Conservation (phyloP, 345 rosid genomes). For the Aegle marmelos region DNA sequence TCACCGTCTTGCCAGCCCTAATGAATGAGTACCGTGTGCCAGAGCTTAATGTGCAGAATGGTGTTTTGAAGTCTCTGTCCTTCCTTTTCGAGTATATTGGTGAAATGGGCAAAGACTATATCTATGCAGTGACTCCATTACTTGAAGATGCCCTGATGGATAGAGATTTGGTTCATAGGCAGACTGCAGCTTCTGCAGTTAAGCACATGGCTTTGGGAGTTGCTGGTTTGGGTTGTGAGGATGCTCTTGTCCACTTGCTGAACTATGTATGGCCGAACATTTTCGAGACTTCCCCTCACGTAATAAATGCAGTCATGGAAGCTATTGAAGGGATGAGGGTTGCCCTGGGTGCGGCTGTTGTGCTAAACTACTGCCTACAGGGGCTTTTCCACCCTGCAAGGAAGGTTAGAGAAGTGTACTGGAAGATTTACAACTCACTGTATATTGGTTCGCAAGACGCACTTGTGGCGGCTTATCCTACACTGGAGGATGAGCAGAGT, state of each 20-base stretch:
- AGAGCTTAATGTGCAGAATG: slow-evolving; percentile 97
- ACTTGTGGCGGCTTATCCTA: slow-evolving; percentile 91
- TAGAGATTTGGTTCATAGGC: slow-evolving; percentile 95
- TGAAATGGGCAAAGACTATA: slow-evolving; percentile 98
- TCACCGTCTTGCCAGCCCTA: slow-evolving; percentile 88
- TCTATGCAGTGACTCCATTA: slow-evolving; percentile 96
- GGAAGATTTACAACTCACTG: slow-evolving; percentile 97
- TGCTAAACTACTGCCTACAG: slow-evolving; percentile 92
- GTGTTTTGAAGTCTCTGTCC: slow-evolving; percentile 93
- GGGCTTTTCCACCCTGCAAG: slow-evolving; percentile 98
- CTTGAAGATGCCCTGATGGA: slow-evolving; percentile 99
- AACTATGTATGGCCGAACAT: slow-evolving; percentile 99
- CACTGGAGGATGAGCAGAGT: slow-evolving; percentile 69
- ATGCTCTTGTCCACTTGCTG: slow-evolving; percentile 81
- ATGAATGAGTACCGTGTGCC: slow-evolving; percentile 99
- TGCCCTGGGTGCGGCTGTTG: slow-evolving; percentile 82
- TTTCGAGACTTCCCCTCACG: slow-evolving; percentile 98
- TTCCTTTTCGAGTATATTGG: slow-evolving; percentile 97
- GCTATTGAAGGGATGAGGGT: slow-evolving; percentile 98
- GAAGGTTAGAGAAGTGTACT: slow-evolving; percentile 97
- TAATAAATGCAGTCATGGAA: slow-evolving; percentile 96
- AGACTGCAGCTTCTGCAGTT: slow-evolving; percentile 97
- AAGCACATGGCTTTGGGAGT: slow-evolving; percentile 99
- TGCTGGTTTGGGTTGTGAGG: slow-evolving; percentile 98
- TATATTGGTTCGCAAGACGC: slow-evolving; percentile 94